Evolutionary conservation across 2,329 filamentous ascomycete species (phyloP), one percentile per base, ranked within the genome.

Genomic region (Aspergillus tubingensis): DNA sequence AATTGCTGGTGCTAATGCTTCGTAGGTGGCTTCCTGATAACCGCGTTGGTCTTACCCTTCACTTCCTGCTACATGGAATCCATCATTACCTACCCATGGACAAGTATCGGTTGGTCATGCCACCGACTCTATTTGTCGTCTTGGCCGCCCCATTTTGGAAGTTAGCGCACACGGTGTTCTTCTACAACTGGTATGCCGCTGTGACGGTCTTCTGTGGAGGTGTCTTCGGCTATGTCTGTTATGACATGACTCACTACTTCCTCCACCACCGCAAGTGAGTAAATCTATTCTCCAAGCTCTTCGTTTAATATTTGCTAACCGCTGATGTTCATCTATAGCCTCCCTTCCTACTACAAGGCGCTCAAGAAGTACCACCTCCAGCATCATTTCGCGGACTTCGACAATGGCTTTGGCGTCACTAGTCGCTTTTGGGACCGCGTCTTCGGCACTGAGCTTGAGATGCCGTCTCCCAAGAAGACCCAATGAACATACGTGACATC

Each of bases 41-140:
- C 76, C 86, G 92, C 58, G 88, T 91, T n/a, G 89, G 86, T 65
- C 82, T 99, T 61, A 96, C 92, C 0, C 69, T 89, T 19, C 95
- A 99, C 76, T 99, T 99, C 80, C 80, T 97, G 43, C 90, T 99
- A 25, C 95, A 99, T 71, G 95, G 95, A 65, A 91, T 99, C 65
- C 95, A 99, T 74, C 95, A 99, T 78, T 99, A 98, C 78, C 85
- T 99, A 4, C 95, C 95, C n/a, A 98, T 99, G 95, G 95, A 99
- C 80, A 94, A 89, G 73, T 94, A 96, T 71, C 89, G 95, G 62
- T 88, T 99, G 8, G 95, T 99, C 66, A 98, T 99, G 95, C 95
- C 95, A 1, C 95, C 95, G 0, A 86, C 91, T 0, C 83, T 99
- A 3, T 98, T 99, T 74, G 64, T 94, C 23, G 84, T 86, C 11